A percentile compares a stretch with the other conserved stretches of the same genome.
These are phyloP conservation scores for Populus davidiana DNA, from an alignment of 345 rosid species.

Conservation along the genomic window DNA sequence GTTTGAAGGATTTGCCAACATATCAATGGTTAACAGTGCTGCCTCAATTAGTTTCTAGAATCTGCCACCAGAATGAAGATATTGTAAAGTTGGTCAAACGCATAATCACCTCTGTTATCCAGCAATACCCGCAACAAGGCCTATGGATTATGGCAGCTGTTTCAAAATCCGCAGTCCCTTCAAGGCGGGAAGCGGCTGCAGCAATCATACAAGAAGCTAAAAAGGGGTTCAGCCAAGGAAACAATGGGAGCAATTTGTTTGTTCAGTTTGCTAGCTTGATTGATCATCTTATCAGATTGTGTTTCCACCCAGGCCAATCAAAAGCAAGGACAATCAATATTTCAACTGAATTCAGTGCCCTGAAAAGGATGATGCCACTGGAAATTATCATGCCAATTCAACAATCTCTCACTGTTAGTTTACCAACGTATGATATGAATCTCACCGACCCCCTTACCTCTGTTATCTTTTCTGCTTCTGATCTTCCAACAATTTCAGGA, in stretches of 20 bases:
- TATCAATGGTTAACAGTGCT: slow-evolving; percentile 91
- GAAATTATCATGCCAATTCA: slow-evolving; percentile 90
- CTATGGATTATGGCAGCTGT: slow-evolving; percentile 97
- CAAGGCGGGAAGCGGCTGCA: slow-evolving; percentile 94
- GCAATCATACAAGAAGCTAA: slow-evolving; percentile 89
- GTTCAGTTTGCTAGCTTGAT: slow-evolving; percentile 79
- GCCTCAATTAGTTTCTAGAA: slow-evolving; percentile 96
- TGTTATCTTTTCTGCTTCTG: slow-evolving; percentile 66
- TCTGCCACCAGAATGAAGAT: slow-evolving; percentile 93
- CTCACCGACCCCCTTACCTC: slow-evolving; percentile 46
- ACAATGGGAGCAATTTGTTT: slow-evolving; percentile 68
- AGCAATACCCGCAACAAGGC: slow-evolving; percentile 89
- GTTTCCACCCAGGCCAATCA: slow-evolving; percentile 86
- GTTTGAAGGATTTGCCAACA: slow-evolving; percentile 94
- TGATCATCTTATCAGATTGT: slow-evolving; percentile 86
- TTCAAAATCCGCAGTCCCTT: slow-evolving; percentile 85
- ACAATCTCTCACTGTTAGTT: slow-evolving; percentile 84
- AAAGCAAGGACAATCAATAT: slow-evolving; percentile 76
- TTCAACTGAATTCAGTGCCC: slow-evolving; percentile 90
- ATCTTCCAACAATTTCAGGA: slow-evolving; percentile 83
- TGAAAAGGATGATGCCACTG: slow-evolving; percentile 96
- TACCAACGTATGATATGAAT: slow-evolving; percentile 57
- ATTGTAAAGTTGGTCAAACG: slow-evolving; percentile 70
- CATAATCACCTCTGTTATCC: slow-evolving; percentile 78
- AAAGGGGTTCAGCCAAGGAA: slow-evolving; percentile 70